A percentile compares a stretch with the other conserved stretches of the same genome.
Conservation (phyloP, 371 early-diverging fungal species). For the Lichtheimia ornata region DNA sequence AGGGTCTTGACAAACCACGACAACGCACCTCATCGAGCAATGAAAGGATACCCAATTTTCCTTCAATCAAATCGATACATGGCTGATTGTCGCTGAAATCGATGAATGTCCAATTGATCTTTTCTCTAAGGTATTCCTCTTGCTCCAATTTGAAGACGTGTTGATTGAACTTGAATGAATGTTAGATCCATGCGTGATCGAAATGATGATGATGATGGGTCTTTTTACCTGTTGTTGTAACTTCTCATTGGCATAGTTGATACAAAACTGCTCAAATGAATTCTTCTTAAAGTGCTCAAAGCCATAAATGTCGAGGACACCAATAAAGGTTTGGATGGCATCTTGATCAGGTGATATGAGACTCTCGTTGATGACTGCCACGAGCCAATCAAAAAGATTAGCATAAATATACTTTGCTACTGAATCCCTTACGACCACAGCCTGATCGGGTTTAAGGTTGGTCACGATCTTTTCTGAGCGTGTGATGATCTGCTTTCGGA, state of each 20-base stretch:
- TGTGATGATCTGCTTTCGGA: constrained; percentile 83
- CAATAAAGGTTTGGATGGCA: constrained; percentile 69
- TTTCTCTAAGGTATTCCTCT: constrained; percentile 88
- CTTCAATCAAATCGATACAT: constrained; percentile 97
- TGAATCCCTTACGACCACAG: constrained; percentile 79
- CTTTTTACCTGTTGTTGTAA: constrained; percentile 78
- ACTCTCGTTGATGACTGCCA: constrained; percentile 76
- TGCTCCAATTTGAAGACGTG: constrained; percentile 82
- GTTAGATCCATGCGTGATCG: no score
- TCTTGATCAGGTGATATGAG: constrained; percentile 55
- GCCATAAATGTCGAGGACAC: constrained; percentile 93
- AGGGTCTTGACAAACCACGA: background rate
- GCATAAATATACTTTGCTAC: constrained; percentile 91
- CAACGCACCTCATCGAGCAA: constrained; percentile 85
- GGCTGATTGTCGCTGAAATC: constrained; percentile 98
- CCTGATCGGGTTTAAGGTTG: constrained; percentile 68
- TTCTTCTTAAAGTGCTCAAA: constrained; percentile 95
- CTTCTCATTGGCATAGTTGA: constrained; percentile 96
- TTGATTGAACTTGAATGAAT: constrained; percentile 50
- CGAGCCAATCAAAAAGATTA: constrained; percentile 89
- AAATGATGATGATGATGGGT: no score
- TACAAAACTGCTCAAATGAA: constrained; percentile 98
- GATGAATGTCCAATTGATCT: constrained; percentile 84
- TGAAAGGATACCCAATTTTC: constrained; percentile 86
- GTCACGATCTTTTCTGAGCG: constrained; percentile 83